Evolutionary conservation across 2,329 filamentous ascomycete species (phyloP).

Genomic region (Penicillium sp.): DNA sequence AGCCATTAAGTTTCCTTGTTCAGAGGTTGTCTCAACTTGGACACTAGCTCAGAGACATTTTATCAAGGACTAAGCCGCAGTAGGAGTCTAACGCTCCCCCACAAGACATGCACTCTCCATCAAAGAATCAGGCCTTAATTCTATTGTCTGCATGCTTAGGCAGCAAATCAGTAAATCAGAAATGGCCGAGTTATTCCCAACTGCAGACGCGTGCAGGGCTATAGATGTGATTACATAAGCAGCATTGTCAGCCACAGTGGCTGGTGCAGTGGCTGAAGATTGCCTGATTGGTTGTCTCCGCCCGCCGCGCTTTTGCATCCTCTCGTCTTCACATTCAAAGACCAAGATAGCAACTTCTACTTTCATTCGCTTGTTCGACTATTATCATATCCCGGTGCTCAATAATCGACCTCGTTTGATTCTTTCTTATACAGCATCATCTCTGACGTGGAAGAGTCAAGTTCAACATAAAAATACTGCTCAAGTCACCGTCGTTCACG

Average conservation of each 20-base stretch:
- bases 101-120: neutral
- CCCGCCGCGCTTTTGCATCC: conserved; percentile 3
- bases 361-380: too few relatives aligned
- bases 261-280: conserved; percentile 1
- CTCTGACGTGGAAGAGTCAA: neutral
- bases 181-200: too few relatives aligned
- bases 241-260: neutral
- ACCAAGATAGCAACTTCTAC: neutral
- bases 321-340: neutral
- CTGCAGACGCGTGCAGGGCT: neutral
- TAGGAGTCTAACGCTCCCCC: neutral
- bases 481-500: neutral
- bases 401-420: neutral
- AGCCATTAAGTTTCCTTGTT: neutral
- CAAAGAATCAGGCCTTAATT: neutral
- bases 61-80: neutral
- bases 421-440: neutral
- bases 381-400: neutral
- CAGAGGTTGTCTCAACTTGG: neutral
- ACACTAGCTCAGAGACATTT: neutral
- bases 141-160: too few relatives aligned
- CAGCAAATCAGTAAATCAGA: too few relatives aligned
- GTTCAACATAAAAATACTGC: neutral
- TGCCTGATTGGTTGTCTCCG: conserved; percentile 6
- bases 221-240: neutral